A percentile compares a stretch with the other conserved stretches of the same genome.
These are phyloP conservation scores for Nitzschia inconspicua DNA, from an alignment of 108 stramenopile genomes.

Conservation along the genomic window DNA sequence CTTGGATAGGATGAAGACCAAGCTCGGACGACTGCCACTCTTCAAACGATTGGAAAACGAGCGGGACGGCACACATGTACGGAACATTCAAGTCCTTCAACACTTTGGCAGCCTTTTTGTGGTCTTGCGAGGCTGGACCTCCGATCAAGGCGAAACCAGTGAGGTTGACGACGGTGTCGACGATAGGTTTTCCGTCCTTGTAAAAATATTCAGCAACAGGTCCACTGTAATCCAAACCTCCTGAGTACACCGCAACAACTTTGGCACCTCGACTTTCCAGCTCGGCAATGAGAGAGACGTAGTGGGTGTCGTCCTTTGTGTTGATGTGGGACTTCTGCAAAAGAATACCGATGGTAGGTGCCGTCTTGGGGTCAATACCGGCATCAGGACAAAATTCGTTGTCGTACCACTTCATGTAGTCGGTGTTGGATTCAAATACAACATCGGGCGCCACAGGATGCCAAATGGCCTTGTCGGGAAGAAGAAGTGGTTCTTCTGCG, in stretches of 20 bases:
- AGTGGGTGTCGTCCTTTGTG: constrained; percentile 97
- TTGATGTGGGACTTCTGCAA: constrained; percentile 98
- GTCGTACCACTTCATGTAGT: constrained; percentile 95
- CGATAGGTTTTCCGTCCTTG: constrained; percentile 76
- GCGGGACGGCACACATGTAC: constrained; percentile 95
- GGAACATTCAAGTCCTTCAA: constrained; percentile 87
- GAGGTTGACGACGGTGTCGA: constrained; percentile 94
- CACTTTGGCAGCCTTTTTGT: constrained; percentile 89
- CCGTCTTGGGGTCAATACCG: constrained; percentile 84
- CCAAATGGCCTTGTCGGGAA: constrained; percentile 98
- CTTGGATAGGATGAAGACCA: constrained; percentile 95
- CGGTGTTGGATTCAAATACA: constrained; percentile 82
- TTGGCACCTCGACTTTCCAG: constrained; percentile 91
- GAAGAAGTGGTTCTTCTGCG: constrained; percentile 88
- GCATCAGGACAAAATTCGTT: constrained; percentile 92
- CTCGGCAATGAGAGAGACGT: constrained; percentile 93
- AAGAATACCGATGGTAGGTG: constrained; percentile 90
- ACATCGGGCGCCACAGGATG: constrained; percentile 91
- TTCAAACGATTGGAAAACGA: constrained; percentile 97
- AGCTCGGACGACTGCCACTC: constrained; percentile 97
- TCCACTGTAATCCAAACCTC: constrained; percentile 96
- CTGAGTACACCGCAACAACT: constrained; percentile 91
- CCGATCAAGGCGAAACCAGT: constrained; percentile 96
- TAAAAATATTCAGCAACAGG: constrained; percentile 95
- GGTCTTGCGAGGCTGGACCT: constrained; percentile 95